Percentiles rank a stretch among this genome's conserved stretches.
These are phyloP conservation scores for Rubia tinctorum DNA, from an alignment of 305 asterid genomes.

Conservation along the genomic window DNA sequence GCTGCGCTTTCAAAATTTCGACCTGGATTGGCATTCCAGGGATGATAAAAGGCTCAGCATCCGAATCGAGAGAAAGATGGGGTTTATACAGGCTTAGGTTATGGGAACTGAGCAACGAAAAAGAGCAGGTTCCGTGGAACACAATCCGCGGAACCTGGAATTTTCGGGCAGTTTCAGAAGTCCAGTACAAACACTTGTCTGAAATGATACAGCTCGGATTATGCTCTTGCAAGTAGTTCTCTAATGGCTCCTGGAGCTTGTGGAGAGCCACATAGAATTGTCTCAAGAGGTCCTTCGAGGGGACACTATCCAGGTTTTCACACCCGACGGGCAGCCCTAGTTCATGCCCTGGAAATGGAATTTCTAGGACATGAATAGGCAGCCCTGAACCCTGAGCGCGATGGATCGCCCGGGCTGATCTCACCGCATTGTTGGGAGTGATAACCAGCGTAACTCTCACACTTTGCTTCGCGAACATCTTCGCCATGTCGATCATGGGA, in stretches of 20 bases:
- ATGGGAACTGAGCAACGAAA: background rate
- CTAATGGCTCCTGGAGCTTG: constrained; percentile 47
- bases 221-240: constrained; percentile 23
- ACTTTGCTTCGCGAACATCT: constrained; percentile 5
- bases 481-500: constrained; percentile 15
- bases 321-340: constrained; percentile 60
- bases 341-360: constrained; percentile 59
- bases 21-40: constrained; percentile 14
- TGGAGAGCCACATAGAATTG: constrained; percentile 50
- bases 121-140: constrained; percentile 12
- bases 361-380: constrained; percentile 36
- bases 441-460: constrained; percentile 10
- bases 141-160: constrained; percentile 13
- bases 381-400: constrained; percentile 35
- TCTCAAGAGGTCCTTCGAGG: constrained; percentile 46
- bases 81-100: background rate
- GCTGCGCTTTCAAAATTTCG: constrained; percentile 10
- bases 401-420: constrained; percentile 16
- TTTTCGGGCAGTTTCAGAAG: constrained; percentile 2
- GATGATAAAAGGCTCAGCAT: constrained; percentile 2
- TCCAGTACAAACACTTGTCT: constrained; percentile 10
- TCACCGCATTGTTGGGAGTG: constrained; percentile 10
- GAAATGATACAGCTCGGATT: constrained; percentile 15
- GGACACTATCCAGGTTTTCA: constrained; percentile 69
- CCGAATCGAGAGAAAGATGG: constrained; percentile 1